Evolutionary conservation across 768 basidiomycete genomes (phyloP).

Genomic region (Lyophyllum shimeji): DNA sequence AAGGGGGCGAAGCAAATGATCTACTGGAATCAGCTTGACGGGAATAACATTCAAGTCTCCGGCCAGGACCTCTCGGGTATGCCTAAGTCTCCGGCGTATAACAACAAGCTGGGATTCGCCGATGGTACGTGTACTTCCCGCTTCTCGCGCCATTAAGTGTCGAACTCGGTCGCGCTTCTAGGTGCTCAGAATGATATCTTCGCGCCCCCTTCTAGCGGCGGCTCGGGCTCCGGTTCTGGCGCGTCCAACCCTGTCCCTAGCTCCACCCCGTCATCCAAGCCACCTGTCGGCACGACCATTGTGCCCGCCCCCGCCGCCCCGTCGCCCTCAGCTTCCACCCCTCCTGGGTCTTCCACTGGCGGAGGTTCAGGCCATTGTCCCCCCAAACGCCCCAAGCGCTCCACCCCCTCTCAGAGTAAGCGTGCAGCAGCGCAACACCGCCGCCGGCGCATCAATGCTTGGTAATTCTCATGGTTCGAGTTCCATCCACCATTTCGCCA

Average conservation of each 20-base stretch:
- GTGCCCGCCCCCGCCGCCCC: not conserved
- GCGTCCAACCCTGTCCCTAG: not conserved
- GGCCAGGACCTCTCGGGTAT: constrained; percentile 38
- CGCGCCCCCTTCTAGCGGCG: constrained; percentile 13
- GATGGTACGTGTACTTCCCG: constrained; percentile 35
- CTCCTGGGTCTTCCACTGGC: constrained; percentile 9
- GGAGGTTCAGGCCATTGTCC: constrained; percentile 4
- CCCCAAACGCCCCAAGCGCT: not conserved
- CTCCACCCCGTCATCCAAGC: not conserved
- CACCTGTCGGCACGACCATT: not conserved
- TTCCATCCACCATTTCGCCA: not conserved
- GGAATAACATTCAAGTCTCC: constrained; percentile 46
- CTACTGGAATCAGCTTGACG: constrained; percentile 49
- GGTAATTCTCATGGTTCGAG: not conserved
- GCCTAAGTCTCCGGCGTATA: constrained; percentile 49
- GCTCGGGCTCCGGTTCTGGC: not conserved
- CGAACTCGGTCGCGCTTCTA: constrained; percentile 15
- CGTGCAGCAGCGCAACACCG: not conserved
- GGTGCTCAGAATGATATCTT: constrained; percentile 49
- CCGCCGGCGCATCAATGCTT: constrained; percentile 2
- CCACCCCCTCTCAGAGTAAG: not conserved
- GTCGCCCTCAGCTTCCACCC: not conserved
- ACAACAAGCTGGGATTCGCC: constrained; percentile 44
- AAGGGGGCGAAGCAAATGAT: constrained; percentile 57
- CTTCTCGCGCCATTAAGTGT: not conserved